phyloP scores from a whole-genome alignment of 495 filamentous ascomycete species.

The Hypoxylon rickii region DNA sequence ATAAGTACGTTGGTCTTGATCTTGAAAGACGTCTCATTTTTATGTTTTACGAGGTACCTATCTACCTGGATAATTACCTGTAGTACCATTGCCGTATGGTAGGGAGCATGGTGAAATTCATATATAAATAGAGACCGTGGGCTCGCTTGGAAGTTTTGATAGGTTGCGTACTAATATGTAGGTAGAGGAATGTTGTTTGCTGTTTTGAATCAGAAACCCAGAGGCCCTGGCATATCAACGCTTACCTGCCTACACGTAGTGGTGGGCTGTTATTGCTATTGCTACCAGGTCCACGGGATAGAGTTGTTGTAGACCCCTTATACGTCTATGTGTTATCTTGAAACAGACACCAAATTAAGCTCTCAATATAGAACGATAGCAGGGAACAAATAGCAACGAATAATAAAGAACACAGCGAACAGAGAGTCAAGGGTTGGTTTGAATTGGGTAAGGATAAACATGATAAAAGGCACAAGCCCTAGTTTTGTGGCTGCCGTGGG shows the following conservation, averaged over 20 bases:
- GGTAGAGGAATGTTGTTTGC: background rate
- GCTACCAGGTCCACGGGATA: too few relatives aligned
- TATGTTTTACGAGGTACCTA: background rate
- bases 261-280: too few relatives aligned
- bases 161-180: background rate
- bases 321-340: background rate
- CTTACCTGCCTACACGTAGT: too few relatives aligned
- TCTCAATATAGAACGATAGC: background rate
- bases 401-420: background rate
- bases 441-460: slow-evolving; percentile 13
- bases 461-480: slow-evolving; percentile 6
- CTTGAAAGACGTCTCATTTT: too few relatives aligned
- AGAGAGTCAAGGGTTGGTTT: background rate
- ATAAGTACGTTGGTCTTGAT: too few relatives aligned
- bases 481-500: slow-evolving; percentile 17
- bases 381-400: background rate
- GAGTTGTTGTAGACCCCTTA: too few relatives aligned
- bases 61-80: too few relatives aligned
- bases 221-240: background rate
- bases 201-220: background rate
- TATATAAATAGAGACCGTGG: too few relatives aligned
- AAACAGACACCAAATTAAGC: slow-evolving; percentile 2
- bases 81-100: too few relatives aligned
- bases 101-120: too few relatives aligned
- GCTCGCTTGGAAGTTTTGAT: too few relatives aligned